Conservation (phyloP, 2,329 filamentous ascomycete species). For the Mycosphaerella sp. region DNA sequence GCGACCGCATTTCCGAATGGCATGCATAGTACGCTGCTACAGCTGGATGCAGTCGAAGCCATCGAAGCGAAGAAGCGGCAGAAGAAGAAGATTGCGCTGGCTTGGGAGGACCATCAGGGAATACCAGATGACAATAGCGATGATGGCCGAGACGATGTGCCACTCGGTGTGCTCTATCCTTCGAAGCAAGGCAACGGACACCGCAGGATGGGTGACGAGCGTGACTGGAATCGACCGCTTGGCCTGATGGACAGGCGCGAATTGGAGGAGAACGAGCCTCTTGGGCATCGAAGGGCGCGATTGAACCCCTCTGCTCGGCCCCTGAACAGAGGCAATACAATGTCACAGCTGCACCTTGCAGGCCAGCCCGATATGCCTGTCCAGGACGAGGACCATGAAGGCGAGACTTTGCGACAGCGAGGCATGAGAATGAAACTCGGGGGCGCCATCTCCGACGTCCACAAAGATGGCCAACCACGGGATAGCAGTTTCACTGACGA, state of each 20-base stretch:
- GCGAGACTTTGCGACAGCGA: slow-evolving; percentile 62
- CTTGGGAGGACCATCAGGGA: slow-evolving; percentile 68
- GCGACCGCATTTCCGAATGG: slow-evolving; percentile 61
- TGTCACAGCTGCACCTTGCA: slow-evolving; percentile 25
- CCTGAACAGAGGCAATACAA: slow-evolving; percentile 18
- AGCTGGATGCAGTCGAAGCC: slow-evolving; percentile 86
- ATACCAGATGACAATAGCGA: slow-evolving; percentile 46
- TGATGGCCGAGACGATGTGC: slow-evolving; percentile 69
- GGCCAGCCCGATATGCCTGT: slow-evolving; percentile 27
- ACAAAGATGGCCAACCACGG: slow-evolving; percentile 25
- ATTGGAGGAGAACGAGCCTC: slow-evolving; percentile 85
- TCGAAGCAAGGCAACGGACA: slow-evolving; percentile 51
- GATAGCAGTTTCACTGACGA: slow-evolving; percentile 63
- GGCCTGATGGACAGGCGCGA: slow-evolving; percentile 75
- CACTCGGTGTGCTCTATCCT: slow-evolving; percentile 73
- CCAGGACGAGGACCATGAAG: slow-evolving; percentile 40
- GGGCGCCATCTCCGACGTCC: slow-evolving; percentile 38
- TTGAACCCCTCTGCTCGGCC: slow-evolving; percentile 38
- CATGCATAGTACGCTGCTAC: slow-evolving; percentile 83
- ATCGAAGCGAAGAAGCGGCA: slow-evolving; percentile 70
- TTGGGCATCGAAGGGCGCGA: slow-evolving; percentile 69
- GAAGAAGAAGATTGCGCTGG: slow-evolving; percentile 72
- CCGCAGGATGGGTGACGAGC: slow-evolving; percentile 36
- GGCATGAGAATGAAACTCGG: slow-evolving; percentile 58
- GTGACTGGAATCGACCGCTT: slow-evolving; percentile 56